Percentiles rank a stretch among this genome's conserved stretches.
Conservation (phyloP, 75 land plant genomes). For the Chamaecyparis obtusa region DNA sequence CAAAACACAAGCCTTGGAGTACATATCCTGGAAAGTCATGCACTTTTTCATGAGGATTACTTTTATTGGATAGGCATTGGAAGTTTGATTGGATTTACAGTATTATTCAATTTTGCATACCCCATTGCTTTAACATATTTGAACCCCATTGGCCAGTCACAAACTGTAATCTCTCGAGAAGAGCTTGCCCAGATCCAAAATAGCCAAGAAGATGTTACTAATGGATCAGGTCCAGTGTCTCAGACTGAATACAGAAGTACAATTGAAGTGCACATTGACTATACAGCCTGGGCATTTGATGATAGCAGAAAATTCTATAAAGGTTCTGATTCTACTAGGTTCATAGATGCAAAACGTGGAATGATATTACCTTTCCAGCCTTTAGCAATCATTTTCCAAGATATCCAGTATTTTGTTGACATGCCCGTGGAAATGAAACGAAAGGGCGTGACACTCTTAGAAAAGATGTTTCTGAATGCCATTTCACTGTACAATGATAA, state of each 20-base stretch:
- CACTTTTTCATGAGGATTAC: conserved; percentile 15
- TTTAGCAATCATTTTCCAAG: conserved; percentile 16
- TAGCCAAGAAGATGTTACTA: conserved; percentile 12
- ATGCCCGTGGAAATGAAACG: conserved; percentile 24
- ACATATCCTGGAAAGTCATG: conserved; percentile 19
- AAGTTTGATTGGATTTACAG: conserved; percentile 22
- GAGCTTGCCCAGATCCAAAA: conserved; percentile 21
- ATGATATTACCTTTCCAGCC: conserved; percentile 8
- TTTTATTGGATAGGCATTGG: conserved; percentile 44
- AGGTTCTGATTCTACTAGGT: conserved; percentile 1
- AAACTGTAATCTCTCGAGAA: conserved; percentile 43
- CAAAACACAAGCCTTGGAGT: conserved; percentile 26
- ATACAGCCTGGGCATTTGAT: not conserved
- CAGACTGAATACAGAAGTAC: not conserved
- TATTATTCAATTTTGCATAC: conserved; percentile 29
- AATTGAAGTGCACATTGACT: not conserved
- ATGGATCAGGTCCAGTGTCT: not conserved
- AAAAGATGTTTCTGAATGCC: no score
- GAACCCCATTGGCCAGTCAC: conserved; percentile 31
- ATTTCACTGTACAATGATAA: no score
- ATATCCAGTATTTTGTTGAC: conserved; percentile 25
- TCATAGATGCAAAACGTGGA: conserved; percentile 6
- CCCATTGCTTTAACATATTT: conserved; percentile 14
- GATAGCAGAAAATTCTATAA: not conserved
- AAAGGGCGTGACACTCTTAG: no score